Evolutionary conservation across 2,329 filamentous ascomycete genomes (phyloP), one percentile per base, ranked within the genome.

Genomic region (Aspergillus sp.): DNA sequence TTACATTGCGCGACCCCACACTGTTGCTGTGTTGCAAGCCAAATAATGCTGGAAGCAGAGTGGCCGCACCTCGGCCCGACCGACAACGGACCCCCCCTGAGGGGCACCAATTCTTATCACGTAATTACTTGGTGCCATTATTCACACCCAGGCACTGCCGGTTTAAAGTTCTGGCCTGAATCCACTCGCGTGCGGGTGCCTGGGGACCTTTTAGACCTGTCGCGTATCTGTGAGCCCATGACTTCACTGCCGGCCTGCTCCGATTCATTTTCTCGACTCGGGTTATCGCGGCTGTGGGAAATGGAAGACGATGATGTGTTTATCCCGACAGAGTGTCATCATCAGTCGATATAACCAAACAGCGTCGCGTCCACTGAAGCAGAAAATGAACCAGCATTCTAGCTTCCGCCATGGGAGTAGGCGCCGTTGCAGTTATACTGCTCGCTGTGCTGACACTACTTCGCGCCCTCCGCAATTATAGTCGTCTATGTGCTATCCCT

Each of bases 281-380:
- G 65, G 61, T 61, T 57, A 58, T 60, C 56, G 57, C 64, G 64
- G 63, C 58, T 59, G 57, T 13, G 42, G 36, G 42, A 62, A 60
- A 60, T 21, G 54, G 50, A 44, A 41, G 23, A 23, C 4, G 49
- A 39, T 47, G 15, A 41, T 54, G 51, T 44, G 21, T 25, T 32
- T 53, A 23, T 56, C 36, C 38, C 41, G 17, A 48, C 39, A n/a
- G 10, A 7, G 21, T 32, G 38, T 7, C 53, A 15, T 25, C 52
- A 11, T 23, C 23, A 13, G 19, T 32, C 38, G 47, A 55, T 32
- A 36, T 13, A 41, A 41, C 17, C 25, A 57, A 39, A 50, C 32
- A 15, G 5, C 44, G 38, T 23, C 56, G 19, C 13, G 23, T 8
- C 17, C 27, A 30, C 21, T 13, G 15, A 2, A 13, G 11, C 8